A percentile compares a stretch with the other conserved stretches of the same genome.
These are phyloP conservation scores for Ophiostoma fasciatum DNA, from an alignment of 2,329 filamentous ascomycete genomes.

Conservation along the genomic window DNA sequence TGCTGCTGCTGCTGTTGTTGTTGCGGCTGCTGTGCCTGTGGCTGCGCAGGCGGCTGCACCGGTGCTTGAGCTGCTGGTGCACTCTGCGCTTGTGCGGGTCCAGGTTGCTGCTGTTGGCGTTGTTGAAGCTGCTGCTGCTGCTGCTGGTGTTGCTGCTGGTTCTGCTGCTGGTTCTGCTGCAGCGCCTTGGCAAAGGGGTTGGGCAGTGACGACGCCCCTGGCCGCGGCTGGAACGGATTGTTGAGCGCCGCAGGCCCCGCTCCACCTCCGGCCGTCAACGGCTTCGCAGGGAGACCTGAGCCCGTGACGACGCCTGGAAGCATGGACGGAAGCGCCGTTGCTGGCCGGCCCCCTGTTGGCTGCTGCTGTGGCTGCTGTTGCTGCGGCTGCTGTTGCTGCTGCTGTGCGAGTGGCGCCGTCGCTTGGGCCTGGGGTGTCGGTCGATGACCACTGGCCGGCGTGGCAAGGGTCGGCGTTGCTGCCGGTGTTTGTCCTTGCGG, in stretches of 20 bases:
- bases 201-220: neutral
- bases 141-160: slow-evolving; percentile 2
- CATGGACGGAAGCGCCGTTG: too few species aligned
- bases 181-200: slow-evolving; percentile 12
- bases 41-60: neutral
- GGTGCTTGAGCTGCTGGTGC: too few species aligned
- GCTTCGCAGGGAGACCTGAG: slow-evolving; percentile 8
- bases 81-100: too few species aligned
- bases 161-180: slow-evolving; percentile 2
- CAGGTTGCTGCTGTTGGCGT: slow-evolving; percentile 2
- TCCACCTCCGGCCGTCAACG: neutral
- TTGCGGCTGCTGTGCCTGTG: slow-evolving; percentile 7
- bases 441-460: neutral
- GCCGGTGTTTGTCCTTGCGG: neutral
- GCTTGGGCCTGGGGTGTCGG: too few species aligned
- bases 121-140: slow-evolving; percentile 1
- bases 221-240: slow-evolving; percentile 8
- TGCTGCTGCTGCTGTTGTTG: slow-evolving; percentile 7
- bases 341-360: neutral
- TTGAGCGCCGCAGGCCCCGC: neutral
- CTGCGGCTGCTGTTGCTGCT: neutral
- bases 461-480: neutral
- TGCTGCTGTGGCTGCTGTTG: slow-evolving; percentile 2
- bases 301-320: too few species aligned
- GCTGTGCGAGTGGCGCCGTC: neutral